These are phyloP conservation scores for Apiotrichum porosum DNA, from an alignment of 1,284 basidiomycete genomes.

Conservation along the genomic window DNA sequence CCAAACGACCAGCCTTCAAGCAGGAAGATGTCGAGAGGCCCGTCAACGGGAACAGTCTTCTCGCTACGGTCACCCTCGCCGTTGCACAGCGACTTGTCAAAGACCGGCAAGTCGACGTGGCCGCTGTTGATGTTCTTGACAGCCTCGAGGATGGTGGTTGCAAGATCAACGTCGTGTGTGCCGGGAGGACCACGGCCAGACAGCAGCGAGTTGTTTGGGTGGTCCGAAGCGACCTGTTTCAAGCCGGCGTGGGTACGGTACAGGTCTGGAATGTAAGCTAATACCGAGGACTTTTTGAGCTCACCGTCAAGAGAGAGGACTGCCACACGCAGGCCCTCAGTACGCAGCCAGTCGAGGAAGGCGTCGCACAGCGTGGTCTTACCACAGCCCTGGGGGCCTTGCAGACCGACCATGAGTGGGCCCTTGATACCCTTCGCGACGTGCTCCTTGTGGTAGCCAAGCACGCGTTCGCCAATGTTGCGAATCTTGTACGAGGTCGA, in stretches of 20 bases:
- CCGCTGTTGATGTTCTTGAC: constrained; percentile 11
- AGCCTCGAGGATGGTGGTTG: neutral
- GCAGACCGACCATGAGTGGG: constrained; percentile 21
- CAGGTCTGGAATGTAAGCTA: constrained; percentile 24
- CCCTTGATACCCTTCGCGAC: constrained; percentile 9
- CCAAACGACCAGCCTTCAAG: constrained; percentile 57
- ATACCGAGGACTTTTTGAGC: neutral
- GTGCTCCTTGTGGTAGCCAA: constrained; percentile 21
- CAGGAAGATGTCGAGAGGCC: constrained; percentile 73
- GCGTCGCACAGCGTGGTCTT: constrained; percentile 41
- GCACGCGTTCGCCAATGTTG: constrained; percentile 32
- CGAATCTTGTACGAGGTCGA: constrained; percentile 38
- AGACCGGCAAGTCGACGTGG: constrained; percentile 55
- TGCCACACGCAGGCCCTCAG: constrained; percentile 20
- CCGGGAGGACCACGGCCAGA: constrained; percentile 43
- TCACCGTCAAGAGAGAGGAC: constrained; percentile 38
- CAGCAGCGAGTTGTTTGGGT: constrained; percentile 38
- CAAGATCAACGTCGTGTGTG: constrained; percentile 35
- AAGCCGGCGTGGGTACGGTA: constrained; percentile 36
- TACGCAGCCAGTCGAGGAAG: constrained; percentile 23
- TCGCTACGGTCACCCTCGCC: constrained; percentile 77
- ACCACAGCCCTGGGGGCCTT: constrained; percentile 21
- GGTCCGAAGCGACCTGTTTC: constrained; percentile 23
- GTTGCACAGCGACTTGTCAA: constrained; percentile 74
- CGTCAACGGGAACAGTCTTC: constrained; percentile 39